A percentile compares a stretch with the other conserved stretches of the same genome.
Evolutionary conservation across 495 filamentous ascomycete species (phyloP).

Genomic region (Astrothelium subdiscretum): DNA sequence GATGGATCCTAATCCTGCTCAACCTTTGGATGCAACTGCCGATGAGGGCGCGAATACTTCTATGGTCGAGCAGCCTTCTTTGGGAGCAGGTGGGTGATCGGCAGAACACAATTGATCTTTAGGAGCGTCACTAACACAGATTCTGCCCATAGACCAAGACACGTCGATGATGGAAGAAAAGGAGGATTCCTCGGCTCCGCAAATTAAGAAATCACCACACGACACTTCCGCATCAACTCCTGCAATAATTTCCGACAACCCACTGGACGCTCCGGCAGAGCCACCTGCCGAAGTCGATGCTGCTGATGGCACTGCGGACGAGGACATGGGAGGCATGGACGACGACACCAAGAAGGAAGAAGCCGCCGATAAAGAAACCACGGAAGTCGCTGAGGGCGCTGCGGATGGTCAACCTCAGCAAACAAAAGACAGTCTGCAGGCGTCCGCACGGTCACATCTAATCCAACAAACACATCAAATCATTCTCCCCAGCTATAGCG

Average conservation of each 20-base stretch:
- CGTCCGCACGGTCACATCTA: slow-evolving; percentile 74
- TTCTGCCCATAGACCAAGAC: slow-evolving; percentile 5
- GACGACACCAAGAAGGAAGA: slow-evolving; percentile 47
- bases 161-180: slow-evolving; percentile 14
- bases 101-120: not conserved
- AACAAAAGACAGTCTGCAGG: slow-evolving; percentile 13
- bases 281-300: slow-evolving; percentile 55
- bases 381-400: slow-evolving; percentile 16
- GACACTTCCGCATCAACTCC: slow-evolving; percentile 42
- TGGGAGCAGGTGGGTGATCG: not conserved
- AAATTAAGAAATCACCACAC: slow-evolving; percentile 30
- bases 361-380: slow-evolving; percentile 34
- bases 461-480: slow-evolving; percentile 87
- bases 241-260: slow-evolving; percentile 55
- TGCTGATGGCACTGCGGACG: slow-evolving; percentile 56
- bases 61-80: not conserved
- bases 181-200: slow-evolving; percentile 40
- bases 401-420: slow-evolving; percentile 14
- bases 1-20: not conserved
- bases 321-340: slow-evolving; percentile 72
- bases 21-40: not conserved
- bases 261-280: slow-evolving; percentile 71
- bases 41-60: not conserved
- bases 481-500: slow-evolving; percentile 89
- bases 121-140: not conserved